phyloP scores from a whole-genome alignment of 2,329 filamentous ascomycete species.

The Paecilomyces fulvus region DNA sequence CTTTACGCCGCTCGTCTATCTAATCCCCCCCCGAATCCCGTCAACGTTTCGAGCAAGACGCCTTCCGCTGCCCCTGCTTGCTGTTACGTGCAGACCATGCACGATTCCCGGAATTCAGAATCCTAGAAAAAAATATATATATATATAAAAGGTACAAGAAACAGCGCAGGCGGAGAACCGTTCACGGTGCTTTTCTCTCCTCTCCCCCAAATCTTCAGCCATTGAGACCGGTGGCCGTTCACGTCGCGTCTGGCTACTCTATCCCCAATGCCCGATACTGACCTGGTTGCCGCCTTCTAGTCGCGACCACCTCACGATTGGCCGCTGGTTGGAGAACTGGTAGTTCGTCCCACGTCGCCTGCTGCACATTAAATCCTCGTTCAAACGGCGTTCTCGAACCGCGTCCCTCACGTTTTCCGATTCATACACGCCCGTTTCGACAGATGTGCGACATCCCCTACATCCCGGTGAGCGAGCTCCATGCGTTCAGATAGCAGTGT shows the following conservation, averaged over 20 bases:
- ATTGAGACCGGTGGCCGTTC: not conserved
- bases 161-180: not conserved
- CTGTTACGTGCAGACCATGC: not conserved
- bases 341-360: conserved; percentile 11
- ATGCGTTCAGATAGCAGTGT: conserved; percentile 30
- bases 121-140: not conserved
- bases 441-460: conserved; percentile 27
- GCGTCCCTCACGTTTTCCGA: not conserved
- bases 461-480: conserved; percentile 24
- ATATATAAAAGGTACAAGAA: not conserved
- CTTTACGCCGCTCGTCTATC: not conserved
- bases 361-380: conserved; percentile 10
- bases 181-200: not conserved
- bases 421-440: conserved; percentile 12
- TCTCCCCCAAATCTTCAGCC: not conserved
- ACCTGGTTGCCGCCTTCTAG: conserved; percentile 1
- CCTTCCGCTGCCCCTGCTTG: not conserved
- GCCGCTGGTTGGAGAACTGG: conserved; percentile 12
- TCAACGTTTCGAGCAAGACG: not conserved
- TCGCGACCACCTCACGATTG: conserved; percentile 11
- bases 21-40: not conserved
- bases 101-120: not conserved
- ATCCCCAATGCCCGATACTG: not conserved
- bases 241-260: not conserved
- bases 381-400: conserved; percentile 1